These are phyloP conservation scores for Solanum pinnatisectum DNA, from an alignment of 257 asterid genomes.

Conservation along the genomic window DNA sequence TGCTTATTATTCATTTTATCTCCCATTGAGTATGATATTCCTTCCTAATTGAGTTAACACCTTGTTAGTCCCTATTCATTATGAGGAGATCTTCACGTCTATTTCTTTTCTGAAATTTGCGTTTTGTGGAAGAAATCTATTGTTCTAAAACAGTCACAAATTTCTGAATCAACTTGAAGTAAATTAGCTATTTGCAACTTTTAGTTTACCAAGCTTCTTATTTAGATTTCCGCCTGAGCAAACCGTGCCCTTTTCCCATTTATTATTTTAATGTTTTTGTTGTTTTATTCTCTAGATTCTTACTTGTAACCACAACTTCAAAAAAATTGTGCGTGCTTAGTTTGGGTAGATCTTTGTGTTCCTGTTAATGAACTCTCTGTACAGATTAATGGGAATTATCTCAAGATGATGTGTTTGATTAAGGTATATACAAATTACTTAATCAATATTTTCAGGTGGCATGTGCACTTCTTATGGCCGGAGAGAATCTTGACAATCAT, in stretches of 20 bases:
- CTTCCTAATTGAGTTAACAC: background rate
- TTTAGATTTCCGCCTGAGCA: background rate
- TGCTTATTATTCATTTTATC: conserved; percentile 94
- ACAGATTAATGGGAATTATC: background rate
- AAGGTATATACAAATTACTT: background rate
- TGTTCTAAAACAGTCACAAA: background rate
- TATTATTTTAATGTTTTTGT: background rate
- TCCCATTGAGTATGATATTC: conserved; percentile 57
- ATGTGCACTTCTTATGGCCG: conserved; percentile 86
- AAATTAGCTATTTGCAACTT: background rate
- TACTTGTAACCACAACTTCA: background rate
- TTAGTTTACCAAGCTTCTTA: background rate
- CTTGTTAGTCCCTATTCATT: background rate
- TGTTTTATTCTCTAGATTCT: background rate
- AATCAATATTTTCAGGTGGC: conserved; percentile 49
- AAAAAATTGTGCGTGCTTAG: background rate
- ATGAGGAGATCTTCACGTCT: background rate
- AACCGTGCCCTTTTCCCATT: background rate
- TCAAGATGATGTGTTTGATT: background rate
- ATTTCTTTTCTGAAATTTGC: background rate
- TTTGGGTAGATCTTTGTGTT: background rate
- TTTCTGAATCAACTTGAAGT: background rate
- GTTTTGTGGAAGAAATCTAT: background rate
- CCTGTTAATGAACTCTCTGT: background rate
- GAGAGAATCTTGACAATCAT: conserved; percentile 69